Evolutionary conservation across 495 filamentous ascomycete genomes (phyloP).

Genomic region (Hypoxylon trugodes): DNA sequence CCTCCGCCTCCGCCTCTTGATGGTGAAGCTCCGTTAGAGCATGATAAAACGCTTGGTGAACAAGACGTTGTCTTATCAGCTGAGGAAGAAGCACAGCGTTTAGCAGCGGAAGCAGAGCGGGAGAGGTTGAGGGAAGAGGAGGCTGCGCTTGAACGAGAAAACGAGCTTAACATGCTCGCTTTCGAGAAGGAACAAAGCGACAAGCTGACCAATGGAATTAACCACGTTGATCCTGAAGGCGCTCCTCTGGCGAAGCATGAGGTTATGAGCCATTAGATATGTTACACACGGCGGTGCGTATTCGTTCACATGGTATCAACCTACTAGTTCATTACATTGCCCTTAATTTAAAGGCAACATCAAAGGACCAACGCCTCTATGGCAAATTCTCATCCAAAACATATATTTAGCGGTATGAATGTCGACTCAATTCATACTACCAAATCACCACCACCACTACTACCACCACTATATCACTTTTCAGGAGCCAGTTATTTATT

Average conservation of each 20-base stretch:
- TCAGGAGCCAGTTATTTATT: slow-evolving; percentile 9
- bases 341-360: background rate
- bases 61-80: slow-evolving; percentile 49
- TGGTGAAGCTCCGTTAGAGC: slow-evolving; percentile 41
- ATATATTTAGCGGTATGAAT: background rate
- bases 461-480: slow-evolving; percentile 1
- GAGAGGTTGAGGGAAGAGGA: slow-evolving; percentile 40
- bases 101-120: slow-evolving; percentile 53
- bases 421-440: background rate
- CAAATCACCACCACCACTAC: background rate
- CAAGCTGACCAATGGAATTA: slow-evolving; percentile 27
- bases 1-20: slow-evolving; percentile 56
- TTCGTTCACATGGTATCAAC: background rate
- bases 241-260: slow-evolving; percentile 36
- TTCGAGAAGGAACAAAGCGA: slow-evolving; percentile 41
- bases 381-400: background rate
- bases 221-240: slow-evolving; percentile 4
- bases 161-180: slow-evolving; percentile 47
- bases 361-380: background rate
- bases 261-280: slow-evolving; percentile 44
- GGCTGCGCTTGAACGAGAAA: slow-evolving; percentile 43
- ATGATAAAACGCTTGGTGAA: slow-evolving; percentile 52
- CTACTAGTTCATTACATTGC: background rate
- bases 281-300: background rate
- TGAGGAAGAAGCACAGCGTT: slow-evolving; percentile 53